phyloP scores from a whole-genome alignment of 805 yeast genomes.

The Wickerhamiella parazyma region DNA sequence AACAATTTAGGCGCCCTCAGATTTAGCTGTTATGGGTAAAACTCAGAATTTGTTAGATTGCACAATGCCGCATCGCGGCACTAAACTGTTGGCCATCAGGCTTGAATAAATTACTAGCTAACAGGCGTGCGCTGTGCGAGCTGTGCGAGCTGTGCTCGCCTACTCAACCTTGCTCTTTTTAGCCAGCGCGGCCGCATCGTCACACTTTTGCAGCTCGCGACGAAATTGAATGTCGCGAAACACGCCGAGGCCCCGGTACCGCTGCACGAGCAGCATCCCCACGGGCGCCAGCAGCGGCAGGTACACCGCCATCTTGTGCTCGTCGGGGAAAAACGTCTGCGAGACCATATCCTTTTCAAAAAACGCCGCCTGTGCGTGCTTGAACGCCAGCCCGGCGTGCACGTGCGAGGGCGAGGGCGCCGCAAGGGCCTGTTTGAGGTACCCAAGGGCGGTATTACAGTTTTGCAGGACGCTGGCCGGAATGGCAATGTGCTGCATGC shows the following conservation, averaged over 20 bases:
- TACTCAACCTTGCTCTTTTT: neutral
- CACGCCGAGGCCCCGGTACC: slow-evolving; percentile 17
- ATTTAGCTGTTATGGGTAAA: too few relatives aligned
- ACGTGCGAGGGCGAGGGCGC: slow-evolving; percentile 9
- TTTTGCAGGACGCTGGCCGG: slow-evolving; percentile 55
- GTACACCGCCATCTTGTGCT: slow-evolving; percentile 88
- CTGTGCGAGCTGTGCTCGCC: too few relatives aligned
- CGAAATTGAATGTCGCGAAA: neutral
- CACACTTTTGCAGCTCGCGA: slow-evolving; percentile 5
- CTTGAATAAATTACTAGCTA: too few relatives aligned
- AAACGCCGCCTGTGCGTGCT: slow-evolving; percentile 60
- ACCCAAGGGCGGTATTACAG: slow-evolving; percentile 39
- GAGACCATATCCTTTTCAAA: slow-evolving; percentile 93
- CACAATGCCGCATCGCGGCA: too few relatives aligned
- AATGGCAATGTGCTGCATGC: slow-evolving; percentile 68
- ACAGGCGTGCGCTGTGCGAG: too few relatives aligned
- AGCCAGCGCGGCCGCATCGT: neutral
- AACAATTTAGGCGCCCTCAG: too few relatives aligned
- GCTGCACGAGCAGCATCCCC: slow-evolving; percentile 39
- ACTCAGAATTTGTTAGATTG: too few relatives aligned
- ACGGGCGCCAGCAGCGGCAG: slow-evolving; percentile 84
- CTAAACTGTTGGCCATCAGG: too few relatives aligned
- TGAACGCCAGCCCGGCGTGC: slow-evolving; percentile 37
- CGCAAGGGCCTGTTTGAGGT: slow-evolving; percentile 30
- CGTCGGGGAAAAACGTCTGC: slow-evolving; percentile 88